Conservation (phyloP, 345 rosid genomes). For the Leavenworthia alabamica region DNA sequence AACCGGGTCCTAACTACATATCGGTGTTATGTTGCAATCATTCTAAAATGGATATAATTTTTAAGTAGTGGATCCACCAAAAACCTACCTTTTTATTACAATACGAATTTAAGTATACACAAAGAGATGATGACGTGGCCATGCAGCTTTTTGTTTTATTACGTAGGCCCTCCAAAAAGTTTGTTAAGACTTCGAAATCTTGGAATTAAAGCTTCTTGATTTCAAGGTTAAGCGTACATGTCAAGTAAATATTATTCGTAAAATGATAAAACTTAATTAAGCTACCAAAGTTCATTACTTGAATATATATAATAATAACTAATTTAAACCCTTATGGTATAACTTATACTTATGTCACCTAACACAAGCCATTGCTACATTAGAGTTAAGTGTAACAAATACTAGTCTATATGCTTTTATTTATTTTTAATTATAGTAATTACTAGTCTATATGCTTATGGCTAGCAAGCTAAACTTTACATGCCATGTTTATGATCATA, state of each 20-base stretch:
- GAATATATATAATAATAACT: no score
- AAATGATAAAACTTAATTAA: no score
- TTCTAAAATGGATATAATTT: background rate
- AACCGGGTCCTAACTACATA: slow-evolving; percentile 1
- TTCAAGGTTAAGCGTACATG: slow-evolving; percentile 22
- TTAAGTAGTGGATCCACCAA: slow-evolving; percentile 13
- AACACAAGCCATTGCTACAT: no score
- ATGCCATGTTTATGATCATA: no score
- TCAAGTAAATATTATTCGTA: slow-evolving; percentile 19
- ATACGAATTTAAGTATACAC: background rate
- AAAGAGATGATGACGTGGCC: slow-evolving; percentile 15
- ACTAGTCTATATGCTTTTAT: no score
- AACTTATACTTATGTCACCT: no score
- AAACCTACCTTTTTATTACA: background rate
- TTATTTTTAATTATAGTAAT: no score
- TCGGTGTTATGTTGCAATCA: slow-evolving; percentile 12
- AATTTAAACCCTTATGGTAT: no score
- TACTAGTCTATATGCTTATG: no score
- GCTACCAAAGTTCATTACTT: no score
- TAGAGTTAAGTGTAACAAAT: no score
- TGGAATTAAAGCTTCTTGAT: slow-evolving; percentile 26
- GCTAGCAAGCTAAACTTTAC: no score
- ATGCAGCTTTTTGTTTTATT: slow-evolving; percentile 18
- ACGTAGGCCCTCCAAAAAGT: slow-evolving; percentile 15
- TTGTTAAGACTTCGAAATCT: slow-evolving; percentile 19